A percentile compares a stretch with the other conserved stretches of the same genome.
These are phyloP conservation scores for Aspergillus steynii DNA, from an alignment of 495 filamentous ascomycete species.

Conservation along the genomic window DNA sequence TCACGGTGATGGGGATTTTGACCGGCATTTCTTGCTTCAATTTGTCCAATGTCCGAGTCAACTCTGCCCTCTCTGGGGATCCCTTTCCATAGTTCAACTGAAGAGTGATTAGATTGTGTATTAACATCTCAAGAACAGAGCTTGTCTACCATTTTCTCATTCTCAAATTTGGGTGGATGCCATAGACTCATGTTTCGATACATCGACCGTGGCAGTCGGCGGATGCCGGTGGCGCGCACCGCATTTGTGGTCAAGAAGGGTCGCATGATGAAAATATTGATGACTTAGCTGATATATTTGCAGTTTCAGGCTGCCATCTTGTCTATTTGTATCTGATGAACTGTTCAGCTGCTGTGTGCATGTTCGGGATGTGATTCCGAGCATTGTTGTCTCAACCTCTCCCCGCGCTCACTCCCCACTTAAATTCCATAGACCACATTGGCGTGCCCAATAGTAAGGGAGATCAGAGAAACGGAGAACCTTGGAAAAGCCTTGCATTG, in stretches of 20 bases:
- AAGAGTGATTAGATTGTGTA: slow-evolving; percentile 2
- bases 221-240: not conserved
- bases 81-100: slow-evolving; percentile 33
- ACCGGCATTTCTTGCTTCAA: slow-evolving; percentile 31
- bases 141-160: slow-evolving; percentile 29
- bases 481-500: not conserved
- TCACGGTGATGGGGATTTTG: slow-evolving; percentile 30
- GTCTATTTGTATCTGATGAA: not conserved
- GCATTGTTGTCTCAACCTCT: not conserved
- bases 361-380: slow-evolving; percentile 6
- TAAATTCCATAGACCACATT: not conserved
- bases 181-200: slow-evolving; percentile 12
- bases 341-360: not conserved
- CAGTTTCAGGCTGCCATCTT: not conserved
- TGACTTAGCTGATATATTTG: not conserved
- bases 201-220: not conserved
- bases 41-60: slow-evolving; percentile 27
- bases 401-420: not conserved
- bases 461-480: not conserved
- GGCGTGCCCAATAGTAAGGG: not conserved
- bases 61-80: slow-evolving; percentile 27
- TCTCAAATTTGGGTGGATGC: slow-evolving; percentile 34
- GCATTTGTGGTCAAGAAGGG: not conserved
- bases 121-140: not conserved
- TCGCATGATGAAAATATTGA: not conserved